Evolutionary conservation across 2,329 filamentous ascomycete genomes (phyloP).

Genomic region (Coleophoma cylindrospora): DNA sequence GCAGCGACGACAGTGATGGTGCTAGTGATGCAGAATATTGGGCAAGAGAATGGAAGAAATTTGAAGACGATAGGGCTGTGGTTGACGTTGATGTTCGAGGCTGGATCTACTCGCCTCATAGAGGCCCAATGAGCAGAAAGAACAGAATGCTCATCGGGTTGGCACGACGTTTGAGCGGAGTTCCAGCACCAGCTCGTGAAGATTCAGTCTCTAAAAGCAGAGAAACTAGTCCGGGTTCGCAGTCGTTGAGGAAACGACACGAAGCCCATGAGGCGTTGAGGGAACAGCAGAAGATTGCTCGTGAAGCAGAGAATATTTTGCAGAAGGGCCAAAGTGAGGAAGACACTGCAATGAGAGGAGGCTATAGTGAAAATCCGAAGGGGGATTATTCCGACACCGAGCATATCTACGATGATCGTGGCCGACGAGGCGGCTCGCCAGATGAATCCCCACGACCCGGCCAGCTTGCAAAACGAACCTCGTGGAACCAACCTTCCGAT

Average conservation of each 20-base stretch:
- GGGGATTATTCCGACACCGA: slow-evolving; percentile 33
- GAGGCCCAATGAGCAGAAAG: slow-evolving; percentile 78
- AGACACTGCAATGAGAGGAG: slow-evolving; percentile 63
- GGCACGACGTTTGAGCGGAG: slow-evolving; percentile 80
- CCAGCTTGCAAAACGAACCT: slow-evolving; percentile 37
- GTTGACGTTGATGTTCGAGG: slow-evolving; percentile 93
- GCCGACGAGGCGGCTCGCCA: slow-evolving; percentile 11
- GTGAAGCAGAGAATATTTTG: slow-evolving; percentile 74
- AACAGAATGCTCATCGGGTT: slow-evolving; percentile 84
- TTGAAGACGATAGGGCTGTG: slow-evolving; percentile 77
- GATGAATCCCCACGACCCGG: slow-evolving; percentile 25
- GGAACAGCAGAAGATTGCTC: slow-evolving; percentile 62
- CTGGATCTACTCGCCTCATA: slow-evolving; percentile 88
- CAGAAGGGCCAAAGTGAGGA: slow-evolving; percentile 66
- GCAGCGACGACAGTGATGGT: slow-evolving; percentile 32
- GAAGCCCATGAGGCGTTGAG: slow-evolving; percentile 42
- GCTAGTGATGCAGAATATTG: slow-evolving; percentile 68
- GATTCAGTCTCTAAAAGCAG: slow-evolving; percentile 24
- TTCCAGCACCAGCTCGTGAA: slow-evolving; percentile 59
- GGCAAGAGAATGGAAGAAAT: slow-evolving; percentile 71
- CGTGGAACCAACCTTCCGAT: slow-evolving; percentile 38
- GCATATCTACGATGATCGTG: slow-evolving; percentile 19
- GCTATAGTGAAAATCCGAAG: slow-evolving; percentile 64
- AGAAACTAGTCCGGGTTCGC: slow-evolving; percentile 22
- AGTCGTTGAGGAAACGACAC: slow-evolving; percentile 23